Evolutionary conservation across 192 early-diverging fungal genomes (phyloP), one percentile per base, ranked within the genome.

Genomic region (Coemansia sp.): DNA sequence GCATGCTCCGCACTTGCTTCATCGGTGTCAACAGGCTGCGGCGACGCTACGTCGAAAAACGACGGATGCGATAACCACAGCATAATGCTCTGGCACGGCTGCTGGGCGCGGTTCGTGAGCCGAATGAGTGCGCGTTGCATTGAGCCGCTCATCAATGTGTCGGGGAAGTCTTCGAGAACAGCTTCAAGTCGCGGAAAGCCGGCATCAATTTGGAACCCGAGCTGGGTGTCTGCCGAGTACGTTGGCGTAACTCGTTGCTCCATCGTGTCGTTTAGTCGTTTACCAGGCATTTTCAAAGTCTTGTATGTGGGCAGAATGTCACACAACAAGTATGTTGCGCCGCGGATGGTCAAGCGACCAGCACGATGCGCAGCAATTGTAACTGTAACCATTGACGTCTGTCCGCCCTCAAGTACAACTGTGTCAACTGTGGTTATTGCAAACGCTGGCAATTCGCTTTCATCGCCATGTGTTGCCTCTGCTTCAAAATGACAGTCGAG

Each of bases 111-210:
- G 78, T 98, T 98, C 31, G 84, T 90, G 14, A 98, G 81, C 54
- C 92, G 87, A 52, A 97, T 47, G 0, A 88, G 84, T 0, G 87
- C 75, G 19, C 85, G 81, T 23, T 82, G 82, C 26, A 95, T 90
- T 57, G 97, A 88, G 2, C 97, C 97, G 44, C 89, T 89, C 25
- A 94, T 76, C 20, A 99, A 71, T 2, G 83, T 79, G 8, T 89
- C 87, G 0, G 94, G 95, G 40, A 94, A 87, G 25, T 78, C 74
- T 31, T 89, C 88, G 51, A 97, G 90, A 0, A 82, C 52, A 5
- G 94, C 82, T 57, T 95, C 90, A 31, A 97, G 67, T 9, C 92
- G 82, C 5, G 97, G 94, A 88, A 96, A 89, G 2, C 87, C 86
- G 0, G 87, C 85, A 1, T 89, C 90, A 3, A 96, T 89, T 6